Base-by-base conservation (phyloP, 1,284 basidiomycete genomes). In the Phylloporus sp. region DNA sequence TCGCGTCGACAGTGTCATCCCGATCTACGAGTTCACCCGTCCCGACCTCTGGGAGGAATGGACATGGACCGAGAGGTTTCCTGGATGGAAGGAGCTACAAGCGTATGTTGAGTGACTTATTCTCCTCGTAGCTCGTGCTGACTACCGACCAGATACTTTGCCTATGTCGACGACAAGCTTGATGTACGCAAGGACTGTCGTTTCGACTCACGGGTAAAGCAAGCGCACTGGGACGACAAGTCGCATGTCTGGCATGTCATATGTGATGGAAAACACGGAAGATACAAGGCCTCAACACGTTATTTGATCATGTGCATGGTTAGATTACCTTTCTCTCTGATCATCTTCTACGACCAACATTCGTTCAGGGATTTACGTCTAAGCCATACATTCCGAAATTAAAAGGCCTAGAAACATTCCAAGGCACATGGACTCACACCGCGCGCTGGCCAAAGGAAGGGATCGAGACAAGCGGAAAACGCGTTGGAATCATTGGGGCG, bases 61-160 rank as follows among this genome's bases (percentile, higher is more conserved):
- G 70, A 57, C 60, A 4, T 70, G 70, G 70, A 60, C 70, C 0
- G 64, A 77, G 40, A 69, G 24, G 28, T 70, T 60, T 32, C 69
- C 69, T 20, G 63, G 39, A 12, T 24, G 60, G 56, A 58, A 66
- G 10, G 69, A 72, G 46, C 6, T 42, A 42, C 40, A 13, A 13
- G 40, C 40, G 24, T 26, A 46, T 26, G 44, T 24, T 26, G 3
- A 3, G 63, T 0, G 6, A n/a, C 10, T 12, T 50, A 46, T 20
- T 26, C 13, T 2, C 17, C 37, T 44, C n/a, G 3, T 10, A 29
- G 20, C 56, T 59, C 24, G 58, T 42, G 6, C 32, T 3, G 39
- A 34, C 11, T 11, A 12, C 46, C 2, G 6, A 32, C 22, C 26
- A 70, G 63, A 15, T 70, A 68, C 52, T 70, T 72, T 22, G 53